Evolutionary conservation across 352 stramenopile species (phyloP), one percentile per base, ranked within the genome.

Genomic region (Thraustotheca clavata): DNA sequence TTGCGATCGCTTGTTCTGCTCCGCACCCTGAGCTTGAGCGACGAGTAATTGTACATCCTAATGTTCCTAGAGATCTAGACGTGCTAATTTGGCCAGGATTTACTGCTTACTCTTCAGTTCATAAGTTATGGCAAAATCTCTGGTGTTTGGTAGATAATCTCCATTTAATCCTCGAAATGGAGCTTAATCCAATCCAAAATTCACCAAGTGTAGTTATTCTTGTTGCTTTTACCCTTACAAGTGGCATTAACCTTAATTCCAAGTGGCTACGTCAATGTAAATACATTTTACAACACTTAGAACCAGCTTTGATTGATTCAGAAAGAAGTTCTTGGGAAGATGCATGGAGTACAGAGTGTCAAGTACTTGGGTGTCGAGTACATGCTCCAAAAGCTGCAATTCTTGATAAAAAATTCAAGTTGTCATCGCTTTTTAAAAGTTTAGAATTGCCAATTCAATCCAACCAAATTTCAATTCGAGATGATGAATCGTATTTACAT

Each of bases 401-500:
- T n/a, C 18, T 39, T 9, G 12, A 40, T 22, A 62, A 14, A 24
- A 38, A 16, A 16, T 65, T 63, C 39, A 46, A 48, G 49, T 35
- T 91, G n/a, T 69, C 74, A 16, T 83, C 90, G 24, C 75, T 94
- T 3, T 91, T 93, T 55, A 67, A 75, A 27, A 84, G 71, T 24
- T 75, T 93, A 32, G 83, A 71, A 35, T 79, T 70, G n/a, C 70
- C 82, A n/a, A 72, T 75, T 9, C 69, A 77, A 47, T 72, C 83
- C 47, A 65, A 75, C 24, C 79, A 83, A 50, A 88, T 91, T 77
- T 69, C 76, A 27, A 80, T 91, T 33, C 82, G 80, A 32, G 77
- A 89, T 34, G 81, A 89, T 46, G 46, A 29, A 14, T 85, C 77
- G 32, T 91, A 91, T 61, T 39, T 79, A 22, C 50, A 63, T 36